Base-by-base conservation (phyloP, 495 filamentous ascomycete species). In the Thermothielavioides terrestris region DNA sequence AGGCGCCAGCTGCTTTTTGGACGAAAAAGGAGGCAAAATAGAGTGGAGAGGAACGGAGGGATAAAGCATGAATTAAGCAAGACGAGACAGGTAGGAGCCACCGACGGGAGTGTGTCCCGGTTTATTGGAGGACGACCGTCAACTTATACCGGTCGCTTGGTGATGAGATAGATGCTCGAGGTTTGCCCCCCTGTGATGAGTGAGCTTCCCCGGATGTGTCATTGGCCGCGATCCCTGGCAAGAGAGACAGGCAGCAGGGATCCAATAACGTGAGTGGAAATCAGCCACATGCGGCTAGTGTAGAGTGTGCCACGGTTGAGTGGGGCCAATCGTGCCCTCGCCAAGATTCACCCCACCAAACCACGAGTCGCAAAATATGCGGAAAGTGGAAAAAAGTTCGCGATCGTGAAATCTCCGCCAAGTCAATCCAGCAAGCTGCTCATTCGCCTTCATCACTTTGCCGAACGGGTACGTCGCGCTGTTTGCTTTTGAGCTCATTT, bases 361-460 rank as follows among this genome's bases (percentile, higher is more conserved):
- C 14, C 34, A 15, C 39, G 44, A 49, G 18, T 36, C 41, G 34
- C 34, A 49, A 50, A 57, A 49, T n/a, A 44, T 48, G 40, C 12
- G 27, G 44, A 53, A 54, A 51, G 49, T 28, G 25, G 34, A 30
- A 43, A 53, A 59, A 57, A 50, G 44, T 37, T 55, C 47, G 38
- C 20, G 49, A 27, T 49, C 40, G 37, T 30, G 23, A 36, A 48
- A n/a, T 38, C 37, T 50, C 44, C 26, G 21, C 43, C 42, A 31
- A 53, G 36, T n/a, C 42, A 51, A 34, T 49, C 23, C 41, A 38
- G 39, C 15, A 46, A 43, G 41, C 40, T n/a, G 42, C 30, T 26
- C 37, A 42, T 44, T 49, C 34, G 54, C 78, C 83, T 81, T 81
- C 81, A 86, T 86, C 83, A 87, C 84, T 72, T 88, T 87, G 83